phyloP scores from a whole-genome alignment of 2,329 filamentous ascomycete genomes.

The Periconia macrospinosa region DNA sequence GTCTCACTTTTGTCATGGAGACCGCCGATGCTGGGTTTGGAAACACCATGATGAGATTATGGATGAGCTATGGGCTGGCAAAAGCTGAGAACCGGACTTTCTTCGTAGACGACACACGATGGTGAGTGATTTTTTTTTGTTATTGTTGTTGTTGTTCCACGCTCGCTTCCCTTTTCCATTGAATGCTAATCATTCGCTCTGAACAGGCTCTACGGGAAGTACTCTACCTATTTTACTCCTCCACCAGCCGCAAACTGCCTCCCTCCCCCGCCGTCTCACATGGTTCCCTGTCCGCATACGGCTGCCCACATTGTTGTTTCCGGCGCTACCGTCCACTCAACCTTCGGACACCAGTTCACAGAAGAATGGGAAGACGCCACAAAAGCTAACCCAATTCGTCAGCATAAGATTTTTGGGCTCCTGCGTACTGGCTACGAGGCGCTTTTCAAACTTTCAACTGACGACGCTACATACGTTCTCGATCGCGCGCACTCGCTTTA shows the following conservation, averaged over 20 bases:
- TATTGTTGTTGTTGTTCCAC: too few species aligned
- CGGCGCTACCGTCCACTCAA: constrained; percentile 64
- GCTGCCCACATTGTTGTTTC: constrained; percentile 77
- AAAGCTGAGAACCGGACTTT: constrained; percentile 73
- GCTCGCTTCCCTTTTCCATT: not conserved
- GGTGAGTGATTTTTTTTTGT: constrained; percentile 46
- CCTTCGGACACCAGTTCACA: constrained; percentile 64
- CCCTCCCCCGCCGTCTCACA: constrained; percentile 72
- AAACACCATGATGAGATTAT: constrained; percentile 74
- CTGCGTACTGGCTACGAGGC: constrained; percentile 71
- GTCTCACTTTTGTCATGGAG: constrained; percentile 78
- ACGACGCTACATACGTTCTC: constrained; percentile 67
- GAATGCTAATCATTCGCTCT: not conserved
- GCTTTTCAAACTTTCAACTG: constrained; percentile 69
- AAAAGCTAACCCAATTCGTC: constrained; percentile 54
- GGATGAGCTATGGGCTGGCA: constrained; percentile 82
- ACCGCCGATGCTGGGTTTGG: constrained; percentile 75
- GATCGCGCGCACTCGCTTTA: constrained; percentile 61
- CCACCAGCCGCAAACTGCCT: constrained; percentile 68
- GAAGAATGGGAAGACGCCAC: constrained; percentile 55
- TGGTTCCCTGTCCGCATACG: constrained; percentile 76
- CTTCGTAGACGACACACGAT: constrained; percentile 82
- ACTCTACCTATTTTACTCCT: constrained; percentile 69
- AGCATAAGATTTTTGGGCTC: constrained; percentile 67
- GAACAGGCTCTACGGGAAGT: constrained; percentile 71